Percentiles rank a stretch among this genome's conserved stretches.
Evolutionary conservation across 2,329 filamentous ascomycete genomes (phyloP).

Genomic region (Sporothrix curviconia): DNA sequence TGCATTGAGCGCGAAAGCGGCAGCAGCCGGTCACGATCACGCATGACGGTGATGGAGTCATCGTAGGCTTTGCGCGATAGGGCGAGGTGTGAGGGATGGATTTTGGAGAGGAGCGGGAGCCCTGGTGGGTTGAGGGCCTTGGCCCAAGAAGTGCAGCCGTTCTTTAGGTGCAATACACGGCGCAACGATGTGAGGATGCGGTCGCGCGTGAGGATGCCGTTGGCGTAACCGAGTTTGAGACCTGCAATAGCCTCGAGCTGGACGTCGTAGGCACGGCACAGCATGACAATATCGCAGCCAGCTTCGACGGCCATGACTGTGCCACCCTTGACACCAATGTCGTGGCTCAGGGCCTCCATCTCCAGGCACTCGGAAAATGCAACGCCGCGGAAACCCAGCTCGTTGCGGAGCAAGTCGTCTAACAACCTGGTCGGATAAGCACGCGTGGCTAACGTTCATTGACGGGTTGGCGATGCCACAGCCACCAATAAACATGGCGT

Average conservation of each 20-base stretch:
- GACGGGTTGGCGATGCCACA: constrained; percentile 87
- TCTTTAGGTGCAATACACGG: constrained; percentile 74
- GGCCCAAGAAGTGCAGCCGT: constrained; percentile 81
- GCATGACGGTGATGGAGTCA: constrained; percentile 83
- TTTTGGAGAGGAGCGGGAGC: constrained; percentile 65
- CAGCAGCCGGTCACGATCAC: constrained; percentile 78
- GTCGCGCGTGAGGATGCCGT: constrained; percentile 76
- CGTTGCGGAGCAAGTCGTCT: constrained; percentile 78
- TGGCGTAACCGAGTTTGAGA: constrained; percentile 81
- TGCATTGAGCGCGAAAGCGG: constrained; percentile 77
- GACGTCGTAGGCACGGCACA: constrained; percentile 80
- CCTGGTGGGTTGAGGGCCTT: constrained; percentile 85
- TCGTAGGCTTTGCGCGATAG: constrained; percentile 85
- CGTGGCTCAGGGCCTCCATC: constrained; percentile 92
- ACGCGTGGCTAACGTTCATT: constrained; percentile 93
- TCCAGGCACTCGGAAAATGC: constrained; percentile 93
- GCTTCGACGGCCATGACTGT: constrained; percentile 97
- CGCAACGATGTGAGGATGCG: constrained; percentile 74
- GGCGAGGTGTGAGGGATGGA: constrained; percentile 74
- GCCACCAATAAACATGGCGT: constrained; percentile 93
- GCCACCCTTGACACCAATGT: constrained; percentile 93
- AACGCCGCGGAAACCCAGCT: constrained; percentile 84
- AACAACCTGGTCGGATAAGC: constrained; percentile 88
- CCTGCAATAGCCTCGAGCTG: constrained; percentile 90
- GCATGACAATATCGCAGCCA: constrained; percentile 83